Evolutionary conservation across 179 eudicot genomes (phyloP).

Genomic region (Gypsophila paniculata): DNA sequence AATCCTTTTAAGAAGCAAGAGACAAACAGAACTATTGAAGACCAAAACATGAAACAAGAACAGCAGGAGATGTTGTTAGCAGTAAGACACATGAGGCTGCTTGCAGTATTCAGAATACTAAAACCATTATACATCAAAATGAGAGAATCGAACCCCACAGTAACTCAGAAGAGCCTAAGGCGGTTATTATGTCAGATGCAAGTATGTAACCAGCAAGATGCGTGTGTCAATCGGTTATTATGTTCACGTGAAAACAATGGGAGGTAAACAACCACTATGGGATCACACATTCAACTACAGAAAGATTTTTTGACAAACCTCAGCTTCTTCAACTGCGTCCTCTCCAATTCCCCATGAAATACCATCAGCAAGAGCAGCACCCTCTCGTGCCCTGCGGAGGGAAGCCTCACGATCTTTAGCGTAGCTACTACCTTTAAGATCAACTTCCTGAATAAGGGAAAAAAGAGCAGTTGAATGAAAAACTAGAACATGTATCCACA

Average conservation of each 20-base stretch:
- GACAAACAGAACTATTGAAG: background rate
- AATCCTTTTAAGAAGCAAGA: constrained; percentile 18
- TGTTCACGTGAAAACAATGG: background rate
- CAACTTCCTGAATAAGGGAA: constrained; percentile 53
- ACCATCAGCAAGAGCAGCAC: constrained; percentile 87
- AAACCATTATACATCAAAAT: background rate
- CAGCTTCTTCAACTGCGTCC: constrained; percentile 91
- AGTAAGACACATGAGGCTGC: background rate
- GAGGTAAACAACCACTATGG: background rate
- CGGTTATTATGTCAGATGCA: background rate
- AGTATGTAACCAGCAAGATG: background rate
- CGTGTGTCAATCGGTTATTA: background rate
- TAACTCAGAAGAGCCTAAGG: background rate
- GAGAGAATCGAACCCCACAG: background rate
- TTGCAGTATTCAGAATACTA: background rate
- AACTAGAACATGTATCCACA: background rate
- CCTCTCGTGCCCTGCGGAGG: constrained; percentile 66
- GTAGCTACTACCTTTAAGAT: constrained; percentile 45
- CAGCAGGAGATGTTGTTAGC: background rate
- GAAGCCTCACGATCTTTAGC: constrained; percentile 92
- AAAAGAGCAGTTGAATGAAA: constrained; percentile 11
- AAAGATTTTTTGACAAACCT: constrained; percentile 48
- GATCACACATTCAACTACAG: background rate
- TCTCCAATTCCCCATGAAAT: constrained; percentile 97
- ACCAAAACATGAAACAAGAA: constrained; percentile 8